Evolutionary conservation across 2,329 filamentous ascomycete genomes (phyloP), one percentile per base, ranked within the genome.

Genomic region (Penicillium sclerotiorum): DNA sequence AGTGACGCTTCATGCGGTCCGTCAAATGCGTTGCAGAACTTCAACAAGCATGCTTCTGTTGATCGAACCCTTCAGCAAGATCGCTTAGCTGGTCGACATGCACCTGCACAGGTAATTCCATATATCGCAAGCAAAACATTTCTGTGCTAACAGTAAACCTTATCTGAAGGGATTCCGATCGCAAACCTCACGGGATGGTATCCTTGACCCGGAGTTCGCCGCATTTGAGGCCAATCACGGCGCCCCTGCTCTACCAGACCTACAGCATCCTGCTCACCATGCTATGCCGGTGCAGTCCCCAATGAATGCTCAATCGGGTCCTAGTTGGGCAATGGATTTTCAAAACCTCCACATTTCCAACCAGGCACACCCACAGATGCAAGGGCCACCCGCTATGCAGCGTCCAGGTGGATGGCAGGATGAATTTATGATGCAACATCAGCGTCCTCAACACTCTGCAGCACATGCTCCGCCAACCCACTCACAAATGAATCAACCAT

Each of bases 41-140:
- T 91, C 66, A 81, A 87, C 62, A 85, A 87, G 61, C 87, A 90
- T 68, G 75, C 82, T 9, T 79, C 85, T 41, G 79, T 82, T 55
- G 87, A 91, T 66, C 79, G 86, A 47, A 85, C 85, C 8, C 76
- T 88, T 41, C 87, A 91, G 65, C 88, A 90, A 68, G 88, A 91
- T 70, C 84, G 86, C 44, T 63, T 88, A 39, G 70, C 77, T 28
- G 73, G 78, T 8, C 78, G 80, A 52, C 76, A 80, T 47, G 73
- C 79, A 45, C 76, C 80, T 37, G 70, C 76, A 42, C 80, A 85
- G 69, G 84, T 85, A 70, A 54, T 72, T 54, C 37, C 2, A 43
- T 7, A 8, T 6, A 9, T 9, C 13, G 1, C 1, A 8, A 30
- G 15, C 8, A 22, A 2, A 1, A 2, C 4, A 25, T 1, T 5